Percentiles rank a stretch among this genome's conserved stretches.
These are phyloP conservation scores for Picea abies DNA, from an alignment of 83 land plant genomes.

Conservation along the genomic window DNA sequence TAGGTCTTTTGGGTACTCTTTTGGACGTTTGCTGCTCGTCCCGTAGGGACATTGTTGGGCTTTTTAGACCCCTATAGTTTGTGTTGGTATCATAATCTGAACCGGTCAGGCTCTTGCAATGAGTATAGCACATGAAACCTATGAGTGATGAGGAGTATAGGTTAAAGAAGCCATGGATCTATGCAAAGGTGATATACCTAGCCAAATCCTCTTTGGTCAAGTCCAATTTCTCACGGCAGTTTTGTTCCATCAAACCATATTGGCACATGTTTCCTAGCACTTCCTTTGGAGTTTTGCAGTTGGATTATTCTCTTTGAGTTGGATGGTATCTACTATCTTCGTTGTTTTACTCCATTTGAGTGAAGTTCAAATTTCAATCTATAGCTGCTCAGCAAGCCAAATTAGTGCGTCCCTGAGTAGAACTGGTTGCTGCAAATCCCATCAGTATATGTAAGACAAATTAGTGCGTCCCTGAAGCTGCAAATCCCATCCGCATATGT, in stretches of 20 bases:
- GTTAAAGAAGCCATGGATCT: no score
- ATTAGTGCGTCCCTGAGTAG: not conserved
- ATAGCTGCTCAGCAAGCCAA: conserved; percentile 1
- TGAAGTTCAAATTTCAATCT: not conserved
- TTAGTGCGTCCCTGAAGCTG: not conserved
- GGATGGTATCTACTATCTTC: not conserved
- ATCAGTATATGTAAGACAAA: not conserved
- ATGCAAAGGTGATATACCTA: no score
- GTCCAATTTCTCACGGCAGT: conserved; percentile 10
- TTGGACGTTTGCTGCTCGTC: not conserved
- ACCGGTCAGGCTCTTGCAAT: no score
- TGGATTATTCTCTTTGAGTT: conserved; percentile 9
- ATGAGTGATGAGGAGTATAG: no score
- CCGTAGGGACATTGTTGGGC: not conserved
- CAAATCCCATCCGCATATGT: no score
- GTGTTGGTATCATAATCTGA: no score
- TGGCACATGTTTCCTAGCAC: conserved; percentile 11
- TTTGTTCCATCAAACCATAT: conserved; percentile 10
- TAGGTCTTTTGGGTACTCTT: conserved; percentile 4
- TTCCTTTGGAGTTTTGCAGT: conserved; percentile 7
- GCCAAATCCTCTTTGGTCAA: conserved; percentile 3
- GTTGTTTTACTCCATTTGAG: not conserved
- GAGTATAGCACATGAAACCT: no score
- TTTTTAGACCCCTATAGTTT: not conserved
- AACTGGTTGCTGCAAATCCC: not conserved